These are phyloP conservation scores for Primulina eburnea DNA, from an alignment of 257 asterid genomes.

Conservation along the genomic window DNA sequence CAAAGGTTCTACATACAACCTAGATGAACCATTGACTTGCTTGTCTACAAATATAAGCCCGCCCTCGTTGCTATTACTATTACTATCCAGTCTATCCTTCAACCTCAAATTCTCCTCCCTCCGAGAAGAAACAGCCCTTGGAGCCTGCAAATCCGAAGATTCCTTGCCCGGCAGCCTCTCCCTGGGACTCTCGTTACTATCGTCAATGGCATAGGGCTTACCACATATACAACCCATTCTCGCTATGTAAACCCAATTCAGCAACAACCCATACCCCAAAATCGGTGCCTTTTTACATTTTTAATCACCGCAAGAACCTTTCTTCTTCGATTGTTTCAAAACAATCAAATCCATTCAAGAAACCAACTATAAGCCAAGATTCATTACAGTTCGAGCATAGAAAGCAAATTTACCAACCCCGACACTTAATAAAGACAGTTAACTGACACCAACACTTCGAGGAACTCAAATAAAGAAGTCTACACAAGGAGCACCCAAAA, in stretches of 20 bases:
- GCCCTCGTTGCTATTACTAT: constrained; percentile 45
- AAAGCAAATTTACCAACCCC: constrained; percentile 34
- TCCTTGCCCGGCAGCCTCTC: constrained; percentile 60
- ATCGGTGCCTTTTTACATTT: constrained; percentile 33
- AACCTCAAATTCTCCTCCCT: constrained; percentile 54
- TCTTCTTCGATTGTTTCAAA: constrained; percentile 42
- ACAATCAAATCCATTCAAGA: constrained; percentile 28
- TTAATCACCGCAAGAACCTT: constrained; percentile 33
- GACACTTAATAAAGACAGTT: constrained; percentile 18
- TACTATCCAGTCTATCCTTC: constrained; percentile 54
- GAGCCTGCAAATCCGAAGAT: constrained; percentile 43
- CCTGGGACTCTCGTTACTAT: constrained; percentile 66
- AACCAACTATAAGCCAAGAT: constrained; percentile 35
- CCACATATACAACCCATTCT: constrained; percentile 78
- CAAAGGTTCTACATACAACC: constrained; percentile 46
- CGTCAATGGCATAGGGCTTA: constrained; percentile 77
- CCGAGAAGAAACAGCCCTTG: constrained; percentile 54
- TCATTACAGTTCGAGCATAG: constrained; percentile 23
- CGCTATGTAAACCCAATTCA: constrained; percentile 32
- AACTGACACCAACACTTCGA: constrained; percentile 24
- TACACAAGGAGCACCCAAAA: not conserved
- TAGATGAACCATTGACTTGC: constrained; percentile 59
- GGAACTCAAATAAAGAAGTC: constrained; percentile 3
- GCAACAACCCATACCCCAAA: constrained; percentile 38
- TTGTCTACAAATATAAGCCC: constrained; percentile 56